Conservation (phyloP, 371 early-diverging fungal species). For the Saksenaea oblongispora region DNA sequence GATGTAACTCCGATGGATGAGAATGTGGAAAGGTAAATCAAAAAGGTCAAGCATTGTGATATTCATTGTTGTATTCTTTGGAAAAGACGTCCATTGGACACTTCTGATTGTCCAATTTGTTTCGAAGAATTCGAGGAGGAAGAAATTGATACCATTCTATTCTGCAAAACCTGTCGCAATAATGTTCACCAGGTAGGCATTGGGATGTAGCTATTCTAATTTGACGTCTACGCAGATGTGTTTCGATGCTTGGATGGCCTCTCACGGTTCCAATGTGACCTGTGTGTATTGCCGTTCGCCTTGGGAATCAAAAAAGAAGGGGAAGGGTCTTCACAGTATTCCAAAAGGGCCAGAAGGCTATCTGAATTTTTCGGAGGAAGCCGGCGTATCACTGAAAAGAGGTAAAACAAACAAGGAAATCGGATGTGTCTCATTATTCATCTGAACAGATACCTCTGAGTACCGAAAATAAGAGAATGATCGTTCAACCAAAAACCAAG, state of each 20-base stretch:
- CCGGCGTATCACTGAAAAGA: constrained; percentile 21
- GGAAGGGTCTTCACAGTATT: background rate
- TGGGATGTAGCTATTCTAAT: background rate
- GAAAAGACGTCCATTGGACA: constrained; percentile 32
- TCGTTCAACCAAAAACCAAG: no score
- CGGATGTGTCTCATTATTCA: background rate
- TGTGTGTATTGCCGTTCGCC: constrained; percentile 43
- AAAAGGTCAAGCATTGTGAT: background rate
- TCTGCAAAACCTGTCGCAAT: constrained; percentile 36
- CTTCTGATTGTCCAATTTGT: constrained; percentile 43
- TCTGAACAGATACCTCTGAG: background rate
- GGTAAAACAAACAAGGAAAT: constrained; percentile 12
- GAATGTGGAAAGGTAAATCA: constrained; percentile 8
- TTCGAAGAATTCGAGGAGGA: constrained; percentile 37
- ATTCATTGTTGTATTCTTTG: constrained; percentile 1
- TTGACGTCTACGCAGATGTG: constrained; percentile 17
- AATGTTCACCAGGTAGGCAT: constrained; percentile 37
- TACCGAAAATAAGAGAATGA: background rate
- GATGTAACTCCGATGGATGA: background rate
- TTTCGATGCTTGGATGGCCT: constrained; percentile 28
- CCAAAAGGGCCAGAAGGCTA: constrained; percentile 15
- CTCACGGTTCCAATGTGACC: constrained; percentile 14
- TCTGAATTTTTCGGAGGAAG: constrained; percentile 27
- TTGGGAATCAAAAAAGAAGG: constrained; percentile 20
- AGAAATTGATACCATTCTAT: constrained; percentile 17